Evolutionary conservation across 2,329 filamentous ascomycete species (phyloP).

Genomic region (Aureobasidium sp.): DNA sequence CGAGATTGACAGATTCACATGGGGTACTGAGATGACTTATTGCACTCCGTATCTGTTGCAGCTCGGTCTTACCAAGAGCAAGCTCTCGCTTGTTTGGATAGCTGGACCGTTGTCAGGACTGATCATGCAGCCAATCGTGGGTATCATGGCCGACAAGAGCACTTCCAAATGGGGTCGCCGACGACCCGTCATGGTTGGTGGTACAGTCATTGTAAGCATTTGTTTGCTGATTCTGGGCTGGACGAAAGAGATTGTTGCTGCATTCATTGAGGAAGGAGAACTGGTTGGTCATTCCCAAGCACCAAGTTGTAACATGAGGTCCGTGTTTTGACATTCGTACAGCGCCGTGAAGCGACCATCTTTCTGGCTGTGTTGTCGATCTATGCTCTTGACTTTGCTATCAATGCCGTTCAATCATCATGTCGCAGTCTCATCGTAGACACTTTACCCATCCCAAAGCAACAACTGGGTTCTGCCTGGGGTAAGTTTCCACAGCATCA

Average conservation of each 20-base stretch:
- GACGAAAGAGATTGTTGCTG: conserved; percentile 71
- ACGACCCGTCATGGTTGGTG: conserved; percentile 77
- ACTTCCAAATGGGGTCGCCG: conserved; percentile 78
- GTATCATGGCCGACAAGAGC: conserved; percentile 79
- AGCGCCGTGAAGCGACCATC: conserved; percentile 55
- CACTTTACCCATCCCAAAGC: conserved; percentile 79
- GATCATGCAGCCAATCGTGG: conserved; percentile 88
- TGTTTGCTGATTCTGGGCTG: conserved; percentile 77
- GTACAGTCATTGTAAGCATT: conserved; percentile 64
- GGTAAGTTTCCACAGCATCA: conserved; percentile 41
- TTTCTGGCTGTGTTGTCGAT: conserved; percentile 72
- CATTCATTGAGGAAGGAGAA: conserved; percentile 58
- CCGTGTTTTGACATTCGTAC: not conserved
- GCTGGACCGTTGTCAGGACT: conserved; percentile 87
- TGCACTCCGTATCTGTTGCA: conserved; percentile 94
- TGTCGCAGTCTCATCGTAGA: conserved; percentile 89
- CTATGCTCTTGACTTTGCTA: conserved; percentile 88
- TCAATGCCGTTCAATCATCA: conserved; percentile 92
- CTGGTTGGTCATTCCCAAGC: conserved; percentile 29
- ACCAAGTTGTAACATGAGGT: conserved; percentile 7
- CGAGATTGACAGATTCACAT: conserved; percentile 60
- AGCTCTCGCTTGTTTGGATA: conserved; percentile 93
- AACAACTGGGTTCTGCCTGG: conserved; percentile 89
- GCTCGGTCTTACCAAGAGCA: conserved; percentile 85
- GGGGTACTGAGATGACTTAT: conserved; percentile 97